A percentile compares a stretch with the other conserved stretches of the same genome.
Conservation (phyloP, 768 basidiomycete genomes). For the Cubamyces sp. region DNA sequence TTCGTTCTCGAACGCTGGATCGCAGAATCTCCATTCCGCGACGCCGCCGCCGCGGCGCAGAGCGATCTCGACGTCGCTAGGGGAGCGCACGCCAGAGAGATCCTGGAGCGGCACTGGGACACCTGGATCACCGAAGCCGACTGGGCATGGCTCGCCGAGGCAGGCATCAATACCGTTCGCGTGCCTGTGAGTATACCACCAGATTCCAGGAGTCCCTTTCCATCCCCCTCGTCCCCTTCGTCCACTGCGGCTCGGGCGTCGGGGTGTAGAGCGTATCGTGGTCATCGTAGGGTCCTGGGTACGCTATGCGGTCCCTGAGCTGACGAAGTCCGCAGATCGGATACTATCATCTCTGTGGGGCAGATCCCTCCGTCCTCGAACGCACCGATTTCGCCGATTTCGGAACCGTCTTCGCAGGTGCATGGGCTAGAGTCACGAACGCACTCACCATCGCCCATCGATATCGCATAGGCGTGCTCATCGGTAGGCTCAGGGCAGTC, state of each 20-base stretch:
- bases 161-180: slow-evolving; percentile 63
- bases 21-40: slow-evolving; percentile 55
- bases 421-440: slow-evolving; percentile 65
- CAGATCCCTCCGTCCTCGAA: slow-evolving; percentile 57
- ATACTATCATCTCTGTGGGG: slow-evolving; percentile 69
- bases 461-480: slow-evolving; percentile 69
- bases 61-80: slow-evolving; percentile 74
- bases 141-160: slow-evolving; percentile 55
- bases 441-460: slow-evolving; percentile 62
- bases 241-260: not conserved
- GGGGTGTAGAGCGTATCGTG: not conserved
- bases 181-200: slow-evolving; percentile 52
- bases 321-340: slow-evolving; percentile 56
- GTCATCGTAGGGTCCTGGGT: not conserved
- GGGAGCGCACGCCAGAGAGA: slow-evolving; percentile 49
- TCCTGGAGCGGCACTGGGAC: slow-evolving; percentile 52
- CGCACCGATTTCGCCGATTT: slow-evolving; percentile 68
- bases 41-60: slow-evolving; percentile 56
- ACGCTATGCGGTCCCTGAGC: not conserved
- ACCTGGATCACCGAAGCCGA: slow-evolving; percentile 58
- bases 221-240: not conserved
- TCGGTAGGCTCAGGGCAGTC: slow-evolving; percentile 47
- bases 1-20: slow-evolving; percentile 85
- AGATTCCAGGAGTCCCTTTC: not conserved
- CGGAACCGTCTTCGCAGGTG: slow-evolving; percentile 56